Conservation (phyloP, 1,139 yeast genomes). For the Saccharomyces pastorianus region DNA sequence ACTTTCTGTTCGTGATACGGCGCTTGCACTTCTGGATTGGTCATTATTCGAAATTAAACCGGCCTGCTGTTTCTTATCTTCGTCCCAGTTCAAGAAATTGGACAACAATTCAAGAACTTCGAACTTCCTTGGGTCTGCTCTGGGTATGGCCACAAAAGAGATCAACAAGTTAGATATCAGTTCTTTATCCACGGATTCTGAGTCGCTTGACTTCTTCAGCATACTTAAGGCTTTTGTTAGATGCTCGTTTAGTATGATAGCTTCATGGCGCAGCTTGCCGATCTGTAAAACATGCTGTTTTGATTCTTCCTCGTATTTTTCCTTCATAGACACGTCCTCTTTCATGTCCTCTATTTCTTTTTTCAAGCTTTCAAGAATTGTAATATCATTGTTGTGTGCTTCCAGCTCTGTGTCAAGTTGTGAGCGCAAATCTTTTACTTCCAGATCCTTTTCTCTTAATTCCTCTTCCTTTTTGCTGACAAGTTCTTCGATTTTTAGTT, state of each 20-base stretch:
- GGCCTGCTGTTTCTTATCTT: constrained; percentile 69
- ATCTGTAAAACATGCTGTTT: constrained; percentile 72
- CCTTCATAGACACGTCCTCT: constrained; percentile 19
- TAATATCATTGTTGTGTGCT: constrained; percentile 9
- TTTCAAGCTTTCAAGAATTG: constrained; percentile 10
- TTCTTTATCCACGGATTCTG: constrained; percentile 78
- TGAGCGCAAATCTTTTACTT: constrained; percentile 17
- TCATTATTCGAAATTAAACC: constrained; percentile 50
- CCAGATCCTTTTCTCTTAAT: constrained; percentile 13
- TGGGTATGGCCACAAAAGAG: constrained; percentile 76
- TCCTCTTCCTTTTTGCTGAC: constrained; percentile 10
- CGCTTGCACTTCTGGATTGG: constrained; percentile 14
- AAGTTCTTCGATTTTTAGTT: constrained; percentile 16
- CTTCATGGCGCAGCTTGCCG: constrained; percentile 91
- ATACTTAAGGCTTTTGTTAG: constrained; percentile 80
- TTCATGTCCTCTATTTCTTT: constrained; percentile 17
- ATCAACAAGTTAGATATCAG: constrained; percentile 77
- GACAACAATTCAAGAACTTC: constrained; percentile 83
- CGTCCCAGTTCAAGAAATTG: constrained; percentile 83
- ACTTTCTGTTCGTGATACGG: constrained; percentile 46
- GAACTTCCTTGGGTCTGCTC: constrained; percentile 90
- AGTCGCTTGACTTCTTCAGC: constrained; percentile 64
- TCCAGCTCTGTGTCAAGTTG: constrained; percentile 20
- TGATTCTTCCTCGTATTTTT: constrained; percentile 42
- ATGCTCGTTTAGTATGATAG: constrained; percentile 90